phyloP scores from a whole-genome alignment of 1,139 yeast species.

The Lodderomyces theae region DNA sequence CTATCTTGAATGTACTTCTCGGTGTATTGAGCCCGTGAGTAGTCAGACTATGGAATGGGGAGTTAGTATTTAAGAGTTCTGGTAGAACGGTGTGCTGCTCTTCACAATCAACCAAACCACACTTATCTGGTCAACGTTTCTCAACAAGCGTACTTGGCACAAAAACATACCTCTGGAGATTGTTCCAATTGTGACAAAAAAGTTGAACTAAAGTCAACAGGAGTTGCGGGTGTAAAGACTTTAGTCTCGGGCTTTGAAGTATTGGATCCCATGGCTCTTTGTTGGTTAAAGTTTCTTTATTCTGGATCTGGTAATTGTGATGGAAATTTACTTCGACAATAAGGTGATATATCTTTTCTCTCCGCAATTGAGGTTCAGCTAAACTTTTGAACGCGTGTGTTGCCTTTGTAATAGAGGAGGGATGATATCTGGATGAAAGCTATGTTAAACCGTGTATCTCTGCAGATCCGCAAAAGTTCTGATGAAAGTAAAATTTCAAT shows the following conservation, averaged over 20 bases:
- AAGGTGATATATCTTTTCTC: background rate
- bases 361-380: background rate
- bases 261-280: conserved; percentile 47
- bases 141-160: too few relatives aligned
- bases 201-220: conserved; percentile 70
- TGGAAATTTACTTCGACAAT: too few relatives aligned
- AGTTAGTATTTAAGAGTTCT: conserved; percentile 29
- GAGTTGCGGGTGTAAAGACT: conserved; percentile 68
- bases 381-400: too few relatives aligned
- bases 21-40: conserved; percentile 74
- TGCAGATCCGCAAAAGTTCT: too few relatives aligned
- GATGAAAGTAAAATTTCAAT: too few relatives aligned
- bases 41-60: conserved; percentile 50
- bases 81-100: too few relatives aligned
- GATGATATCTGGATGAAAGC: too few relatives aligned
- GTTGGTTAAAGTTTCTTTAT: background rate
- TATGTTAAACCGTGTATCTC: too few relatives aligned
- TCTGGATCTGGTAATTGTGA: background rate
- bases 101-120: too few relatives aligned
- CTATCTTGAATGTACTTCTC: conserved; percentile 76
- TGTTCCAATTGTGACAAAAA: conserved; percentile 70
- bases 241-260: conserved; percentile 63
- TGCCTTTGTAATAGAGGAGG: too few relatives aligned
- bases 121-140: too few relatives aligned
- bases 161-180: conserved; percentile 54